These are phyloP conservation scores for Sporothrix mexicana DNA, from an alignment of 2,329 filamentous ascomycete genomes.

Conservation along the genomic window DNA sequence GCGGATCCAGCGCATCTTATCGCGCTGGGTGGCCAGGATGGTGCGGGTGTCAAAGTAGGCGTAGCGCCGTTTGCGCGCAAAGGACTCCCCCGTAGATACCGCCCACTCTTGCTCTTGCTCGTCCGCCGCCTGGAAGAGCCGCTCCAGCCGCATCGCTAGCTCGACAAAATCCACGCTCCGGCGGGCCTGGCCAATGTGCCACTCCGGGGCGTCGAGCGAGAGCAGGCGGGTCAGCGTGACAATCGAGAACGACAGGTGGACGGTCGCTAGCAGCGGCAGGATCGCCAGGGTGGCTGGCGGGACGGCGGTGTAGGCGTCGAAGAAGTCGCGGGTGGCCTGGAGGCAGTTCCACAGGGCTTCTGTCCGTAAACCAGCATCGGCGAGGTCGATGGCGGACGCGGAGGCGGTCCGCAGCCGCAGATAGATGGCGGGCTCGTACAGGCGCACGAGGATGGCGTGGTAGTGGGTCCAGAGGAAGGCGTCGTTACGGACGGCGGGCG, in stretches of 20 bases:
- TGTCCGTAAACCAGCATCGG: conserved; percentile 43
- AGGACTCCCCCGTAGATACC: neutral
- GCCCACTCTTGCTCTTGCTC: conserved; percentile 37
- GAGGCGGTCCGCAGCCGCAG: conserved; percentile 38
- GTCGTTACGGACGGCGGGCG: conserved; percentile 38
- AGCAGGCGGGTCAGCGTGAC: conserved; percentile 48
- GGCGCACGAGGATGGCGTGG: conserved; percentile 43
- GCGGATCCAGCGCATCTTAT: conserved; percentile 49
- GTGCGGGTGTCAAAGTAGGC: conserved; percentile 42
- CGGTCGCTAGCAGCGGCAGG: conserved; percentile 43
- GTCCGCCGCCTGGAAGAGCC: conserved; percentile 40
- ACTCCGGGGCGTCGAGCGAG: conserved; percentile 47
- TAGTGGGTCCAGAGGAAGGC: conserved; percentile 47
- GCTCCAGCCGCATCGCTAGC: conserved; percentile 41
- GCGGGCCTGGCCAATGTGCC: conserved; percentile 46
- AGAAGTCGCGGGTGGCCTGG: conserved; percentile 41
- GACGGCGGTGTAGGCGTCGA: conserved; percentile 41
- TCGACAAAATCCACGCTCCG: conserved; percentile 45
- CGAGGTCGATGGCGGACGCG: conserved; percentile 3
- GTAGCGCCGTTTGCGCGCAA: conserved; percentile 38
- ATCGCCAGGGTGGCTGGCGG: conserved; percentile 41
- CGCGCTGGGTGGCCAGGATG: conserved; percentile 44
- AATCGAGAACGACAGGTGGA: conserved; percentile 46
- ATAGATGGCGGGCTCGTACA: conserved; percentile 49
- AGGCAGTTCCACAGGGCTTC: conserved; percentile 49